phyloP scores from a whole-genome alignment of 345 rosid genomes.

The Rhodamnia argentea region DNA sequence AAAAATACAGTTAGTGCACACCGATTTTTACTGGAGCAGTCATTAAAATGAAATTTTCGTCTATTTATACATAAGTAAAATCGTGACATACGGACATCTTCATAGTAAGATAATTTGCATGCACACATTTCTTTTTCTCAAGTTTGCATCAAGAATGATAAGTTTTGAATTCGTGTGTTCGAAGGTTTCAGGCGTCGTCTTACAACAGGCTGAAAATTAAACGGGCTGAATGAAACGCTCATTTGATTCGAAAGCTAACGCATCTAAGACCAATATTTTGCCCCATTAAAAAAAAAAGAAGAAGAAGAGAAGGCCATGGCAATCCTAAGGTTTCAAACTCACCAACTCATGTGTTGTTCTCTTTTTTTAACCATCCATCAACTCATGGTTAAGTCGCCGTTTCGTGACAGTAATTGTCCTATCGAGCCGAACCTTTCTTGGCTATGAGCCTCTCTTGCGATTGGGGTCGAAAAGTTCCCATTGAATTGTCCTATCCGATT shows the following conservation, averaged over 20 bases:
- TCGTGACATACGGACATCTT: not conserved
- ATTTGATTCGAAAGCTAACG: not conserved
- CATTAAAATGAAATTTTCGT: not conserved
- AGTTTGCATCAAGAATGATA: not conserved
- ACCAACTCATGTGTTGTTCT: too few relatives aligned
- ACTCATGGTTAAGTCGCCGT: too few relatives aligned
- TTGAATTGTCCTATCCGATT: too few relatives aligned
- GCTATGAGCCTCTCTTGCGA: not conserved
- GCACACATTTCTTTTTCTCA: not conserved
- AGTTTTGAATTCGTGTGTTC: too few relatives aligned
- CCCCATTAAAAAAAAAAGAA: not conserved
- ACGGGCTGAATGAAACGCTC: not conserved
- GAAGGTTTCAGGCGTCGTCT: too few relatives aligned
- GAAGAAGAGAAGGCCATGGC: too few relatives aligned
- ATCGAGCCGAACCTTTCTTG: not conserved
- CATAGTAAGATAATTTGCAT: not conserved
- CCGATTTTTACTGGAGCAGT: not conserved
- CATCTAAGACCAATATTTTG: not conserved
- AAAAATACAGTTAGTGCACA: not conserved
- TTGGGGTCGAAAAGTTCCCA: too few relatives aligned
- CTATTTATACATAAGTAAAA: not conserved
- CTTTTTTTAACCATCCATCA: not conserved
- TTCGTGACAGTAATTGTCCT: not conserved
- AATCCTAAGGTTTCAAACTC: too few relatives aligned
- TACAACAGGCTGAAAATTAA: too few relatives aligned